Conservation (phyloP, 805 yeast genomes). For the Candida tibetensis region DNA sequence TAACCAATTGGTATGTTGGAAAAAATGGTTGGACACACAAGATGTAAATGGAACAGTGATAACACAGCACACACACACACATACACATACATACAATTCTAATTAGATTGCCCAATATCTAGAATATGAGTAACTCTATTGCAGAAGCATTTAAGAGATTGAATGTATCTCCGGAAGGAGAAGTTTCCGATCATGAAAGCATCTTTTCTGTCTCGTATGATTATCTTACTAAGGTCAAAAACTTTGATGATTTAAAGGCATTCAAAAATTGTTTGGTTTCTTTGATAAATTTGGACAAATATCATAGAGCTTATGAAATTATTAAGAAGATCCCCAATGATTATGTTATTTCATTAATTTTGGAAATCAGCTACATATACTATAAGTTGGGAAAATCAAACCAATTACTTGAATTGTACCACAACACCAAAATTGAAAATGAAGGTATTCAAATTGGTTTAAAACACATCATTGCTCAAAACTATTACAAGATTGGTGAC, state of each 20-base stretch:
- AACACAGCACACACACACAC: no score
- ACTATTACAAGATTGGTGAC: constrained; percentile 48
- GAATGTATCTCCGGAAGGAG: constrained; percentile 27
- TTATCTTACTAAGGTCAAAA: constrained; percentile 37
- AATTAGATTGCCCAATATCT: no score
- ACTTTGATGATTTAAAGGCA: constrained; percentile 34
- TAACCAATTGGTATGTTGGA: no score
- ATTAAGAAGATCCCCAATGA: constrained; percentile 40
- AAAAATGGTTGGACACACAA: no score
- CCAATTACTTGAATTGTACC: constrained; percentile 19
- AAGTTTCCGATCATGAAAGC: constrained; percentile 32
- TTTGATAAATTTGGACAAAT: constrained; percentile 57
- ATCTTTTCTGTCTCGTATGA: constrained; percentile 40
- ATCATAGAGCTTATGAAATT: constrained; percentile 45
- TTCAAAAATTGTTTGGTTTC: constrained; percentile 51
- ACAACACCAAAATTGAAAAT: constrained; percentile 9
- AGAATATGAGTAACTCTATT: constrained; percentile 41
- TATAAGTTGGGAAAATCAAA: constrained; percentile 53
- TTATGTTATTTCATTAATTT: constrained; percentile 28
- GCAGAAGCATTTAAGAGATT: constrained; percentile 41
- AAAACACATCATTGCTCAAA: constrained; percentile 53
- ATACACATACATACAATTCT: no score
- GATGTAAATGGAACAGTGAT: no score
- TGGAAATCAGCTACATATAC: constrained; percentile 58
- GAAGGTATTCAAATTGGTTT: constrained; percentile 31